Conservation (phyloP, 306 rosid genomes). For the Quercus robur region DNA sequence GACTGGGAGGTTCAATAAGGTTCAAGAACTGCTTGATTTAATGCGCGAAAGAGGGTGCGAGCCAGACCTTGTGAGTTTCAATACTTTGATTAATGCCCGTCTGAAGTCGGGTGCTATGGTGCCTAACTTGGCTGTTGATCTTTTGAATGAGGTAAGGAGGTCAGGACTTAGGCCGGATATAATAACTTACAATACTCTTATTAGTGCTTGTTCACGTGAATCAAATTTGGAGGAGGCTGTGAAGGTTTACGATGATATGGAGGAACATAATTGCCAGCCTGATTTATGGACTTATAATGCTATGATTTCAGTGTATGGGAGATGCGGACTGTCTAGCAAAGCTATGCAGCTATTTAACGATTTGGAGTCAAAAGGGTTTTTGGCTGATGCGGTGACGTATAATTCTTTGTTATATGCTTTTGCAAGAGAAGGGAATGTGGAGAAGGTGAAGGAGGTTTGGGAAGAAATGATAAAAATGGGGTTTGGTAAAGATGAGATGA, state of each 20-base stretch:
- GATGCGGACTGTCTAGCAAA: constrained; percentile 65
- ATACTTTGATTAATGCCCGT: constrained; percentile 82
- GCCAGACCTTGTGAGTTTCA: constrained; percentile 90
- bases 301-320: constrained; percentile 89
- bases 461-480: constrained; percentile 83
- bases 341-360: constrained; percentile 74
- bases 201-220: constrained; percentile 88
- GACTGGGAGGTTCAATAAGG: constrained; percentile 62
- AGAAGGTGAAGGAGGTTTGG: constrained; percentile 60
- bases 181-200: constrained; percentile 84
- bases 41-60: constrained; percentile 74
- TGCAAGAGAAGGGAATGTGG: constrained; percentile 69
- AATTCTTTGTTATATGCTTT: constrained; percentile 85
- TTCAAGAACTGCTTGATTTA: constrained; percentile 55
- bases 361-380: constrained; percentile 75
- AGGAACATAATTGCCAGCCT: constrained; percentile 61
- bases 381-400: constrained; percentile 86
- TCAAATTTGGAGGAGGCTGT: constrained; percentile 79
- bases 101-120: constrained; percentile 64
- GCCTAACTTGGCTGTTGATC: constrained; percentile 60
- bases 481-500: constrained; percentile 93
- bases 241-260: constrained; percentile 64
- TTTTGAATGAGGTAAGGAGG: constrained; percentile 68
- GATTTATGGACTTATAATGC: constrained; percentile 98
- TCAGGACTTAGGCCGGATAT: constrained; percentile 78